Evolutionary conservation across 2,329 filamentous ascomycete genomes (phyloP), one percentile per base, ranked within the genome.

Genomic region (Calonectria hongkongensis): DNA sequence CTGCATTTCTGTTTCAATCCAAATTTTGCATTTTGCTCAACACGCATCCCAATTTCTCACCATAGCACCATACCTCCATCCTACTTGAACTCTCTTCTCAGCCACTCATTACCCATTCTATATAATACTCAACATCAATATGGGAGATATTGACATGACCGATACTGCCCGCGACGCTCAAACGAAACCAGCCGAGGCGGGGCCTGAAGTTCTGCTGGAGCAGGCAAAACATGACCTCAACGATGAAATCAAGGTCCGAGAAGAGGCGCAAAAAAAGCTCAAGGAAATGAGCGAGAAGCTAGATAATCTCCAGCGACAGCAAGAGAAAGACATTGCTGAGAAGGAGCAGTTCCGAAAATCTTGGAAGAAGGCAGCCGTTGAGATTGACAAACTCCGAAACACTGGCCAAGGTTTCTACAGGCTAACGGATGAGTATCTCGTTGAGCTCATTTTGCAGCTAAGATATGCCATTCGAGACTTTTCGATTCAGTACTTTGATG

Each of bases 371-470:
- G 50, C 48, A 1, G 50, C 65, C 1, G 36, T 25, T n/a, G 65
- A 67, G 12, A 43, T 67, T 8, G 41, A 67, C 28, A 67, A 58
- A 27, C 65, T 67, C 13, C 36, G 65, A 30, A 58, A 30, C 12
- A 45, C 41, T 7, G 65, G 50, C 25, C 65, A 56, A 58, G 65
- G 39, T 8, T 67, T 67, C 18, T 67, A 67, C 50, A 45, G 47
- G 18, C 5, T 67, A 12, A 67, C 50, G 2, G 65, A 67, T 13
- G 65, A 58, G 8, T 67, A 67, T 30, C 27, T 67, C 3, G 41
- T 47, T 12, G 27, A 51, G 0, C 30, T 51, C 2, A 28, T 66
- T 30, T 16, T 36, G 3, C 63, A 66, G 12, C 9, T 66, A n/a
- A 66, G 63, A 41, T 54, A 27, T 21, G 6, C 45, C 9, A 66